phyloP scores from a whole-genome alignment of 2,329 filamentous ascomycete genomes.

The Venturia pyrina region DNA sequence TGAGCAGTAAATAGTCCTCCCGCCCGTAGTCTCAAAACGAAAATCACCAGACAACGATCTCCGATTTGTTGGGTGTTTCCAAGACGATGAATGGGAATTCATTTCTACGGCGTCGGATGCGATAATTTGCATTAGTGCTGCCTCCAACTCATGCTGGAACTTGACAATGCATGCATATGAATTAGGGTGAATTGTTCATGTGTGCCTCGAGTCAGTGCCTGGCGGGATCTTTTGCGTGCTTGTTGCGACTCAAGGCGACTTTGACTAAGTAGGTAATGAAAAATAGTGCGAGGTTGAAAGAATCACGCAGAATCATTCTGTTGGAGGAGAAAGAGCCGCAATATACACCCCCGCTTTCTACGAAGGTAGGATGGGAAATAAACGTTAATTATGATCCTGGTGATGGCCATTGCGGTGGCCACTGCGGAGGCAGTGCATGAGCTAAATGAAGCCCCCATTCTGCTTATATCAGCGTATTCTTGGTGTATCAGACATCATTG shows the following conservation, averaged over 20 bases:
- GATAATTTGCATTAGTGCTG: neutral
- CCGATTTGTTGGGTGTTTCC: neutral
- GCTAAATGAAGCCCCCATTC: no score
- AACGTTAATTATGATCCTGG: no score
- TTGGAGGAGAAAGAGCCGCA: no score
- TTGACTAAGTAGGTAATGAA: neutral
- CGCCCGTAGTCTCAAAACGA: neutral
- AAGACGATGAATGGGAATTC: neutral
- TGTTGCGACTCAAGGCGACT: neutral
- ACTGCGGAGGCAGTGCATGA: no score
- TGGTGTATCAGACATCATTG: no score
- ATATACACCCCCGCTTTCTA: no score
- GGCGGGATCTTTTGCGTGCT: neutral
- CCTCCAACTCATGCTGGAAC: neutral
- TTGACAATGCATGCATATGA: neutral
- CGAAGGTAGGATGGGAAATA: no score
- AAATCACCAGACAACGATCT: neutral
- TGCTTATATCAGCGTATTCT: no score
- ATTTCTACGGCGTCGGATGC: neutral
- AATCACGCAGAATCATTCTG: no score
- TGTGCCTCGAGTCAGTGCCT: neutral
- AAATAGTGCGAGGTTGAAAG: no score
- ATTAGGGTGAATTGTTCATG: neutral
- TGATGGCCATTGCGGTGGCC: no score
- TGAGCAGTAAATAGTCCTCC: neutral